These are phyloP conservation scores for Fusarium algeriense DNA, from an alignment of 2,329 filamentous ascomycete genomes.

Conservation along the genomic window DNA sequence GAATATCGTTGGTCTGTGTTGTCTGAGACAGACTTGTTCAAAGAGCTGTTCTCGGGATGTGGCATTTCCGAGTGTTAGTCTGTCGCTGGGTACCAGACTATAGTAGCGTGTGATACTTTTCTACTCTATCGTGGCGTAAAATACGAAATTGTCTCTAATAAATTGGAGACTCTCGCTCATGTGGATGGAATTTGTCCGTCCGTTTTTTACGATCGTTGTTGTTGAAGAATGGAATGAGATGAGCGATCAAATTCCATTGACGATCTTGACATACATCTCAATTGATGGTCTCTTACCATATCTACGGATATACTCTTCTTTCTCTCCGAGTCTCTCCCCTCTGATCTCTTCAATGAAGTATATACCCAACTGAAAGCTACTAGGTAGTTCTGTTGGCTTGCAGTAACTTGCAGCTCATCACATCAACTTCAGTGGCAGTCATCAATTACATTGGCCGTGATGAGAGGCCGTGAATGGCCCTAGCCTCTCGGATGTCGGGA, in stretches of 20 bases:
- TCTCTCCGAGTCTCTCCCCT: background rate
- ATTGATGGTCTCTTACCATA: background rate
- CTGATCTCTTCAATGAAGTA: background rate
- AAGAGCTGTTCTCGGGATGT: constrained; percentile 47
- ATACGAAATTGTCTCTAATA: background rate
- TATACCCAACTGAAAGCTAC: background rate
- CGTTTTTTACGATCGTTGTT: constrained; percentile 13
- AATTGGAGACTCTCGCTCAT: background rate
- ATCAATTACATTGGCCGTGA: background rate
- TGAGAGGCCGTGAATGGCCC: constrained; percentile 10
- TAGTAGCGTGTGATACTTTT: constrained; percentile 29
- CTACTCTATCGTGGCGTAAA: background rate
- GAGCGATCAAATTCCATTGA: background rate
- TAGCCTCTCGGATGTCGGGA: constrained; percentile 43
- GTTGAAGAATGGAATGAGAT: constrained; percentile 5
- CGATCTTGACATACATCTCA: background rate
- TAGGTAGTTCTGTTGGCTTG: background rate
- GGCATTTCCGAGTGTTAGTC: constrained; percentile 50
- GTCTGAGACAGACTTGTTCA: constrained; percentile 47
- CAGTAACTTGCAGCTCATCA: background rate
- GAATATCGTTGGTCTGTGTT: constrained; percentile 32
- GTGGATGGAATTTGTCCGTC: constrained; percentile 1
- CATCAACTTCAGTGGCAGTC: background rate
- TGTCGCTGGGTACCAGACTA: constrained; percentile 17
- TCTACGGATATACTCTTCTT: background rate